Evolutionary conservation across 164 flowering plant species (phyloP).

Genomic region (Cinnamomum chago): DNA sequence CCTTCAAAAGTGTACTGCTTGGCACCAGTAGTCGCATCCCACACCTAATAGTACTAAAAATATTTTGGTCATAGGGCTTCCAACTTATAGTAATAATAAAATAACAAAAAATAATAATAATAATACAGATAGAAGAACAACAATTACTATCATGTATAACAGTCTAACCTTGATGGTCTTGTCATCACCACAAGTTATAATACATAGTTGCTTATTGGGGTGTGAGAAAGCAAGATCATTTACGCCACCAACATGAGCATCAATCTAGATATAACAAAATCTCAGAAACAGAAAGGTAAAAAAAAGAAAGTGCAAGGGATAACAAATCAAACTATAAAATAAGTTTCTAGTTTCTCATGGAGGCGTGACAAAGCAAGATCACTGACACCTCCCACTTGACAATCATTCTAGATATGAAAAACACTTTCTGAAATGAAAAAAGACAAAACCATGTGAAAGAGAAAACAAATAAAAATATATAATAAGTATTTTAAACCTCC

Average conservation of each 20-base stretch:
- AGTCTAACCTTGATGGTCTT: slow-evolving; percentile 73
- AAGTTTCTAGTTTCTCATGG: slow-evolving; percentile 50
- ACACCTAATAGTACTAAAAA: slow-evolving; percentile 40
- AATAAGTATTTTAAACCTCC: slow-evolving; percentile 42
- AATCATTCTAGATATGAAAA: slow-evolving; percentile 35
- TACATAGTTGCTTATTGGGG: slow-evolving; percentile 80
- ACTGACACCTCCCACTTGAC: slow-evolving; percentile 87
- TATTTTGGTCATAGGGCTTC: slow-evolving; percentile 3
- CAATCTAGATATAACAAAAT: slow-evolving; percentile 27
- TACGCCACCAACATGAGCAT: slow-evolving; percentile 87
- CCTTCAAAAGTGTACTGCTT: slow-evolving; percentile 80
- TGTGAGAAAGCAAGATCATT: slow-evolving; percentile 85
- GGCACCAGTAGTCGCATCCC: slow-evolving; percentile 75
- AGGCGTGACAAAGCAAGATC: slow-evolving; percentile 84
- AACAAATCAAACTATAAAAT: no score
- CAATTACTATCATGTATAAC: no score
- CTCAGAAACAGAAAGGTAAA: neutral
- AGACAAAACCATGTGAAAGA: neutral
- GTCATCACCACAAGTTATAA: slow-evolving; percentile 89
- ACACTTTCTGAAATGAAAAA: slow-evolving; percentile 4
- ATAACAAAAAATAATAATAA: neutral
- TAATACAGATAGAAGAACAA: no score
- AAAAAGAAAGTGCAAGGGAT: neutral
- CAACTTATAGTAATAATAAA: neutral
- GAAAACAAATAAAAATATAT: neutral